These are phyloP conservation scores for Pistacia atlantica DNA, from an alignment of 345 rosid genomes.

Conservation along the genomic window DNA sequence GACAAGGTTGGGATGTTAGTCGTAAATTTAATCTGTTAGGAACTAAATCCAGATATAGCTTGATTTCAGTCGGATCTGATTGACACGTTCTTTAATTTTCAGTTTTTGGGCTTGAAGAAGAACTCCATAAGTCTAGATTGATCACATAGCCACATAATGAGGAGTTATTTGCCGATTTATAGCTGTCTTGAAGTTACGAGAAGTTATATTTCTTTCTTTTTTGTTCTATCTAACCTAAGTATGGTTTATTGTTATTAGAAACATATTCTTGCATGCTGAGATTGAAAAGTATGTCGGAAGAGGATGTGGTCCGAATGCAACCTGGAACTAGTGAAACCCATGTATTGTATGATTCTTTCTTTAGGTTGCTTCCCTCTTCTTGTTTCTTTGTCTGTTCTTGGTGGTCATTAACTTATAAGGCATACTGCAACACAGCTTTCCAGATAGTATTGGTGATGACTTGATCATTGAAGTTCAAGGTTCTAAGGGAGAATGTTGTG, in stretches of 20 bases:
- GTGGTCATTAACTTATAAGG: slow-evolving; percentile 10
- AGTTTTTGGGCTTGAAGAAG: not conserved
- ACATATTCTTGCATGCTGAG: slow-evolving; percentile 70
- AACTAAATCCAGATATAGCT: not conserved
- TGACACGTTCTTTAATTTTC: not conserved
- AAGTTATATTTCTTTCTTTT: slow-evolving; percentile 7
- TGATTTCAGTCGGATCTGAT: not conserved
- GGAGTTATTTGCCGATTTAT: not conserved
- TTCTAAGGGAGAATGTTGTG: slow-evolving; percentile 74
- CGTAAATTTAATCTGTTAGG: not conserved
- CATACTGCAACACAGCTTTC: slow-evolving; percentile 62
- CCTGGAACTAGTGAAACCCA: slow-evolving; percentile 90
- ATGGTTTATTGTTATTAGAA: slow-evolving; percentile 51
- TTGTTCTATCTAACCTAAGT: slow-evolving; percentile 13
- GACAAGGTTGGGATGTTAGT: not conserved
- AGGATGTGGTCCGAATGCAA: slow-evolving; percentile 70
- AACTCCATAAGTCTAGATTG: not conserved
- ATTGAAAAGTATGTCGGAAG: slow-evolving; percentile 84
- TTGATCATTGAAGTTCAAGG: slow-evolving; percentile 79
- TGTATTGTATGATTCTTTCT: slow-evolving; percentile 63
- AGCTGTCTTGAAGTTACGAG: slow-evolving; percentile 1
- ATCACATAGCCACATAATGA: not conserved
- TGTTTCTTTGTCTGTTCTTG: slow-evolving; percentile 13
- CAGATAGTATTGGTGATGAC: slow-evolving; percentile 90
- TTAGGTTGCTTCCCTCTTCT: slow-evolving; percentile 1